Evolutionary conservation across 2,329 filamentous ascomycete species (phyloP).

Genomic region (Rasamsonia emersonii): DNA sequence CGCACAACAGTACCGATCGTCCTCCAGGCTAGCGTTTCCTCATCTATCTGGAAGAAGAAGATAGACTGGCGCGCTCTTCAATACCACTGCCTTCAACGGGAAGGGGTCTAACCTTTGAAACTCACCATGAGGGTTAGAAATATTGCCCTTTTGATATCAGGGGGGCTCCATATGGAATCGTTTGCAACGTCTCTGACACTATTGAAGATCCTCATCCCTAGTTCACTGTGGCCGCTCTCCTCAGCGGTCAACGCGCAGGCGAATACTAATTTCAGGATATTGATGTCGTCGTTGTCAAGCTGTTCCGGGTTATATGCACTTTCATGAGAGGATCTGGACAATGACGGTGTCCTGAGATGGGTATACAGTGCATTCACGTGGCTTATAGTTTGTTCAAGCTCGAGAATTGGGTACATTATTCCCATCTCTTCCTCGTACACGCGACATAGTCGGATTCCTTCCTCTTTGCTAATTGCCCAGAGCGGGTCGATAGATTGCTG

Average conservation of each 20-base stretch:
- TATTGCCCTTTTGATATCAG: constrained; percentile 51
- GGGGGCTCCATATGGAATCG: constrained; percentile 48
- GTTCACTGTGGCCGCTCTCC: constrained; percentile 65
- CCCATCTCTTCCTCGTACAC: constrained; percentile 82
- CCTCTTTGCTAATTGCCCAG: constrained; percentile 62
- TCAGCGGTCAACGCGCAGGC: constrained; percentile 70
- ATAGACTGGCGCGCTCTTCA: constrained; percentile 41
- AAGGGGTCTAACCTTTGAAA: not conserved
- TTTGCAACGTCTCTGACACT: constrained; percentile 66
- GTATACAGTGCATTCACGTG: constrained; percentile 59
- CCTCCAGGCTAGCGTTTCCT: constrained; percentile 79
- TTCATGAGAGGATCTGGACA: not conserved
- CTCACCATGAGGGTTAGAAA: constrained; percentile 44
- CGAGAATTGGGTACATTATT: constrained; percentile 78
- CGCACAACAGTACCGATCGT: constrained; percentile 78
- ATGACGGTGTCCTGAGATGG: constrained; percentile 21
- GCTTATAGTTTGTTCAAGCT: constrained; percentile 58
- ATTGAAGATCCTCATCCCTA: constrained; percentile 64
- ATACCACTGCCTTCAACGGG: constrained; percentile 3
- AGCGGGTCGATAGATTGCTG: constrained; percentile 55
- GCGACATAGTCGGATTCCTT: constrained; percentile 66
- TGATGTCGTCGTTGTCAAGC: constrained; percentile 52
- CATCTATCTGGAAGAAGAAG: constrained; percentile 76
- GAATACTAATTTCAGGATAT: constrained; percentile 72
- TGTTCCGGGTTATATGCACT: constrained; percentile 25